Base-by-base conservation (phyloP, 2,329 filamentous ascomycete species). In the Fusarium sp. region DNA sequence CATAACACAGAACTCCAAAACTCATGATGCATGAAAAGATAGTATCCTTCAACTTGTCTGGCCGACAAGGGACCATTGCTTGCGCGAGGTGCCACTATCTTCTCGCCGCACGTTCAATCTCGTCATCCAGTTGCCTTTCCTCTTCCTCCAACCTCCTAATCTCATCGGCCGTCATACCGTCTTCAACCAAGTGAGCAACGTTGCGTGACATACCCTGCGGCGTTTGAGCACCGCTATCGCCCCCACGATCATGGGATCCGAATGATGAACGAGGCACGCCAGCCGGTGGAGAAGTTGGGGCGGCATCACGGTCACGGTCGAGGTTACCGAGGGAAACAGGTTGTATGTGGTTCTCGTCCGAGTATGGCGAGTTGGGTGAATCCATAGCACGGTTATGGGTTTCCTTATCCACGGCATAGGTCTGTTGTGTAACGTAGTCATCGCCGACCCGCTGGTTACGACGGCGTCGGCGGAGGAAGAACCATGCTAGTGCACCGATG, bases 91-190 rank as follows among this genome's bases (percentile, higher is more conserved):
- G 21, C 50, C 38, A 65, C 66, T 72, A 73, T 39, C 73, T 65
- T 53, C 70, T 73, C 39, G 68, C 80, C 5, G 79, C 80, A 52
- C 81, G 79, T 74, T 84, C 83, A 70, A 88, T 88, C 28, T 84
- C 86, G 15, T 79, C 83, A 55, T 88, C 86, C 34, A 89, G 77
- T 62, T 84, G 81, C 61, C 83, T 74, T 75, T 89, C 86, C 71
- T 88, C 86, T 63, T 87, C 86, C 69, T 87, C 85, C 40, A 88
- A 67, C 65, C 83, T 74, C 50, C 81, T 78, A 46, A 88, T 85
- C 72, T 88, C 85, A 0, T 84, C 85, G 10, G 79, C 78, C 46
- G 86, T 87, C 86, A 88, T 88, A 48, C 85, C 83, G n/a, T 87
- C 85, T 70, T 88, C 86, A 6, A 87, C 83, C 32, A 88, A 75